Evolutionary conservation across 805 yeast species (phyloP).

Genomic region (Jamesozyma hellenica): DNA sequence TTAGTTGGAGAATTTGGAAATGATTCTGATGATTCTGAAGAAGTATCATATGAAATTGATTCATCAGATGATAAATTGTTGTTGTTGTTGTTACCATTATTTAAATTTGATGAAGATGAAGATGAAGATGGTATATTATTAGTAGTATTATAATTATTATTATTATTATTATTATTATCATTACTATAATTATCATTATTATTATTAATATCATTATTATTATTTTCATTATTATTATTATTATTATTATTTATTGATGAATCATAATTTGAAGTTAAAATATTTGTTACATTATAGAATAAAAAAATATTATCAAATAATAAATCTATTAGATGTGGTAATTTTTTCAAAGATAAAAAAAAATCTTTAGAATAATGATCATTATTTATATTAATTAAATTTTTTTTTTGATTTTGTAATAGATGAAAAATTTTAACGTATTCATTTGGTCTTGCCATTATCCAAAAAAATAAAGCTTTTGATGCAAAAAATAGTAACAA

Average conservation of each 20-base stretch:
- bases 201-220: too few species aligned
- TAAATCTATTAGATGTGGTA: slow-evolving; percentile 1
- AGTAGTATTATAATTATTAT: background rate
- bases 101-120: background rate
- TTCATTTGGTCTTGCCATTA: slow-evolving; percentile 39
- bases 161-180: background rate
- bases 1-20: background rate
- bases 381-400: background rate
- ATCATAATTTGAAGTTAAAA: slow-evolving; percentile 10
- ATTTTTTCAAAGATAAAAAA: slow-evolving; percentile 1
- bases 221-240: too few species aligned
- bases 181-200: too few species aligned
- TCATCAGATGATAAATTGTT: background rate
- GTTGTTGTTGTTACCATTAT: background rate
- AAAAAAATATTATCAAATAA: slow-evolving; percentile 22
- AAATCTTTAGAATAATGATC: background rate
- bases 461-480: slow-evolving; percentile 41
- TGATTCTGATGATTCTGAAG: background rate
- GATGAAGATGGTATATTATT: background rate
- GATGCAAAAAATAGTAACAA: slow-evolving; percentile 37
- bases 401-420: slow-evolving; percentile 5
- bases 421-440: slow-evolving; percentile 29
- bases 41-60: too few species aligned
- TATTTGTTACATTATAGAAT: slow-evolving; percentile 14
- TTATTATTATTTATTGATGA: too few species aligned